These are phyloP conservation scores for Chaetomium sp. DNA, from an alignment of 2,329 filamentous ascomycete genomes.

Conservation along the genomic window DNA sequence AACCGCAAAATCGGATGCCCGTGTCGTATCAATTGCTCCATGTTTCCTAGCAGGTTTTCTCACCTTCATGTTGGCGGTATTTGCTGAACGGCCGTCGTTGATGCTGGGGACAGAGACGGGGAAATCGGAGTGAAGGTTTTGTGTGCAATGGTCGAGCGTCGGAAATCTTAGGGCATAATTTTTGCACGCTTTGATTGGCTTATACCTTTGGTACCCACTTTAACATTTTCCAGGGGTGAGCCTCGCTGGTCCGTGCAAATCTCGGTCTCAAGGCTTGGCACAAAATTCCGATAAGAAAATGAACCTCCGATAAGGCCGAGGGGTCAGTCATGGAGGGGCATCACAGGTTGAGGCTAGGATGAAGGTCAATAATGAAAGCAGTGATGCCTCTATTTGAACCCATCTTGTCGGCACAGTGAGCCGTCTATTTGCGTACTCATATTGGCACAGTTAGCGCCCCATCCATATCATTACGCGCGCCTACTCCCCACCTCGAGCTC, in stretches of 20 bases:
- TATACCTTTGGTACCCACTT: neutral
- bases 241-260: conserved; percentile 5
- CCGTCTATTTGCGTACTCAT: neutral
- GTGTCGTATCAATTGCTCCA: neutral
- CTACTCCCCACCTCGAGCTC: neutral
- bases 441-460: neutral
- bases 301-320: conserved; percentile 1
- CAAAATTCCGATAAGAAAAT: neutral
- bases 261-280: neutral
- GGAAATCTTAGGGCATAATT: conserved; percentile 25
- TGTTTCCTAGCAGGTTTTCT: neutral
- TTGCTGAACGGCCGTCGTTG: conserved; percentile 24
- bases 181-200: conserved; percentile 17
- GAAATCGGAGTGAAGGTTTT: conserved; percentile 25
- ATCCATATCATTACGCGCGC: no score
- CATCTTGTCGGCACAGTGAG: no score
- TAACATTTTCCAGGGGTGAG: neutral
- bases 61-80: conserved; percentile 27
- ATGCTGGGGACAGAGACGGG: conserved; percentile 20
- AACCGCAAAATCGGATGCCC: neutral
- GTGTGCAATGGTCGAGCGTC: conserved; percentile 18
- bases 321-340: conserved; percentile 2
- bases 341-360: neutral
- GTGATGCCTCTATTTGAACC: no score
- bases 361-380: neutral